Conservation (phyloP, 208 protist genomes). For the Giardia muris region DNA sequence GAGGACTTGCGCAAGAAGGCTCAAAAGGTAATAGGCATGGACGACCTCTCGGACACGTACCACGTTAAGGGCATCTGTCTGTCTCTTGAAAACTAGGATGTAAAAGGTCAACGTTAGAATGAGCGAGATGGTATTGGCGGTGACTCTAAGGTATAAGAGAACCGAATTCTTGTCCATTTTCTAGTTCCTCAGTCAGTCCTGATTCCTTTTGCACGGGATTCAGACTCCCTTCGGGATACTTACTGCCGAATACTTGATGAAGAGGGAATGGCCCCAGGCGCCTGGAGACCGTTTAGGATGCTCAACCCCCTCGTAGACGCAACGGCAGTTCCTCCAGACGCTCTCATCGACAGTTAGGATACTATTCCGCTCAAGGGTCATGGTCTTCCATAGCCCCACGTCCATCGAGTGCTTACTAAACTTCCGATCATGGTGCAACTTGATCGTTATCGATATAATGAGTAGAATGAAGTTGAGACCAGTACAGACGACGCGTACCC, state of each 20-base stretch:
- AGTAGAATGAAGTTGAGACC: neutral
- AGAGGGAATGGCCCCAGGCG: no score
- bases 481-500: neutral
- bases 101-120: no score
- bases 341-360: neutral
- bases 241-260: no score
- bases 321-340: no score
- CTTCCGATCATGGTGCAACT: neutral
- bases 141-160: no score
- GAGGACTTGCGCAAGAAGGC: neutral
- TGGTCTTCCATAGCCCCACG: neutral
- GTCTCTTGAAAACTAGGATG: neutral
- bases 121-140: no score
- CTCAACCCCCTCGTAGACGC: no score
- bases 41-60: neutral
- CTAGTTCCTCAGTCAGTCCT: no score
- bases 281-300: no score
- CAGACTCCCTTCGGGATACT: no score
- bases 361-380: neutral
- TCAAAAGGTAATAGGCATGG: neutral
- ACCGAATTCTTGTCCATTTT: no score
- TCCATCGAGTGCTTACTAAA: neutral
- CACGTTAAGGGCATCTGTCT: neutral
- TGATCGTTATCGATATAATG: neutral
- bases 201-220: no score